Evolutionary conservation across 78 protist genomes (phyloP), one percentile per base, ranked within the genome.

Genomic region (Salpingoeca rosetta): DNA sequence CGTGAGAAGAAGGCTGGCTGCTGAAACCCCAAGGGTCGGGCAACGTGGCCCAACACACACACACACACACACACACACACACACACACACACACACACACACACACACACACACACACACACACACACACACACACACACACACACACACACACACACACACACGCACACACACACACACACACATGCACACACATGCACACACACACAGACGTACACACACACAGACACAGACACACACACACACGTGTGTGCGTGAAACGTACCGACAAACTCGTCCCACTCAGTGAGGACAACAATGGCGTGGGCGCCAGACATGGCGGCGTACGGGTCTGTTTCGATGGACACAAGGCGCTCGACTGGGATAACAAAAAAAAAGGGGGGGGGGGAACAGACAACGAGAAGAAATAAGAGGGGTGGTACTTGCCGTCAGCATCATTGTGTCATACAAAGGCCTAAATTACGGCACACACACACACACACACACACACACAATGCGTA

Each of bases 211-310:
- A n/a, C n/a, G n/a, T n/a, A n/a, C n/a, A n/a, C n/a, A n/a, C n/a
- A n/a, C n/a, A n/a, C n/a, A n/a, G n/a, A n/a, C n/a, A n/a, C n/a
- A n/a, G n/a, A n/a, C n/a, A n/a, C n/a, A n/a, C n/a, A n/a, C n/a
- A n/a, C n/a, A n/a, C n/a, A n/a, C n/a, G n/a, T n/a, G n/a, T n/a
- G n/a, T n/a, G n/a, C n/a, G n/a, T n/a, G 65, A 7, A 51, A 51
- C 37, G 80, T 42, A 39, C 57, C 37, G 85, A 85, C 81, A 90
- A 97, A 96, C 89, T 91, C 97, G 89, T 94, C 96, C 99, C 99
- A 97, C 87, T 97, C 99, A 79, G 99, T 97, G 41, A 90, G 12
- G 76, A 96, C 73, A 35, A 81, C 89, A 44, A 96, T 41, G 24
- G 96, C 98, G 80, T 96, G 96, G 41, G 97, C 90, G 12, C 81